Base-by-base conservation (phyloP, 1,284 basidiomycete species). In the Sporisorium graminicola region DNA sequence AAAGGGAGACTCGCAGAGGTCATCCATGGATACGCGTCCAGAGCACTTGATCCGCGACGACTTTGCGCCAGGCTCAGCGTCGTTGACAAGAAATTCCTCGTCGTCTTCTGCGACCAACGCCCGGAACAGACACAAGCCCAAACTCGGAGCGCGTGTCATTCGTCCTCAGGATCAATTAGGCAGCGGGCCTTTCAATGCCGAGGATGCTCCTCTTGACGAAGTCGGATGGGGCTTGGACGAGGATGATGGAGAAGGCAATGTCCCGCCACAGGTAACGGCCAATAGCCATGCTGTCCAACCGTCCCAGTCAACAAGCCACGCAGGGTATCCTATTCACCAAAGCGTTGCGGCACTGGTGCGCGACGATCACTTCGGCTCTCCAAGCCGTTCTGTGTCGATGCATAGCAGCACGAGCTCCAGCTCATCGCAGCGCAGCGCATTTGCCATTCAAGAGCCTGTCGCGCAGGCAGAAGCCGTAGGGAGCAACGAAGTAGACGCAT, bases 201-300 rank as follows among this genome's bases (percentile, higher is more conserved):
- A 78, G 27, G 78, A 78, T 20, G 69, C 62, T 5, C 44, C 58
- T 14, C 50, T 58, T 2, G 76, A 78, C 42, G 78, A 69, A 16
- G 70, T 62, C 35, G 70, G 68, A 3, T 81, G 80, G 80, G 80
- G 74, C 0, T 61, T 81, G 20, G 78, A 78, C 52, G 76, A 79
- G n/a, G 79, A 79, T 16, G 74, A 70, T 35, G 66, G 54, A 13
- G 60, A 72, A 5, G 24, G 14, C 14, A 16, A 42, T 0, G 42
- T 22, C 10, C 43, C 57, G 20, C 35, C 14, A 26, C 33, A 7
- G n/a, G 29, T 35, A 4, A 33, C 37, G 26, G 51, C 29, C 27
- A 56, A n/a, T n/a, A 9, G 24, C 3, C 24, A 46, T 33, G 20
- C 50, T 18, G 37, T 31, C 18, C 49, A 31, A 3, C 22, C 33